Conservation (phyloP, 305 asterid species). For the Striga hermonthica region DNA sequence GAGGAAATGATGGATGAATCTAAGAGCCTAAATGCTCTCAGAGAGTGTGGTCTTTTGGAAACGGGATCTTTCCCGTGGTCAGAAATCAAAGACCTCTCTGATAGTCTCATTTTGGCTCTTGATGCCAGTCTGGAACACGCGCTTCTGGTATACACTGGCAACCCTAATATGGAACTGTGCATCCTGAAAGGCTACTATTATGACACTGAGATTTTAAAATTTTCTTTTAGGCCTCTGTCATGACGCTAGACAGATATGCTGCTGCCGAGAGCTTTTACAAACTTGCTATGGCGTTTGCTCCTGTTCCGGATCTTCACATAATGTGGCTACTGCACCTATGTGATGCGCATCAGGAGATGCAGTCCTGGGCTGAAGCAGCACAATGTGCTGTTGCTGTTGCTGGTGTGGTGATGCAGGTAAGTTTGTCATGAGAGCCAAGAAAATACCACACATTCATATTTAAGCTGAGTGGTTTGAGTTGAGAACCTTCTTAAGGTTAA, state of each 20-base stretch:
- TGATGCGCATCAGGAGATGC: constrained; percentile 99
- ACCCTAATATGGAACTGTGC: constrained; percentile 18
- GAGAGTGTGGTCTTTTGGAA: constrained; percentile 79
- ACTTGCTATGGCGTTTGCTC: constrained; percentile 98
- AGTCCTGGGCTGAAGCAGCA: constrained; percentile 99
- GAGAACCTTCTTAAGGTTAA: background rate
- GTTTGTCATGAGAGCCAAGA: constrained; percentile 19
- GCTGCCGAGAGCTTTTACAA: constrained; percentile 98
- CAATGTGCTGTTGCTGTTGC: constrained; percentile 99
- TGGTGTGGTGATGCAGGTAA: constrained; percentile 98
- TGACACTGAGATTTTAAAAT: constrained; percentile 15
- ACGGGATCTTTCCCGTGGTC: constrained; percentile 82
- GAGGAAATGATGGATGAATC: constrained; percentile 86
- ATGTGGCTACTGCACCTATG: constrained; percentile 98
- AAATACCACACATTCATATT: constrained; percentile 18
- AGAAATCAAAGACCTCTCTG: constrained; percentile 72
- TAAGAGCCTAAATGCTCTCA: constrained; percentile 49
- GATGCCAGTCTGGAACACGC: constrained; percentile 99
- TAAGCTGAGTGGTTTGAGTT: background rate
- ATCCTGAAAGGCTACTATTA: constrained; percentile 17
- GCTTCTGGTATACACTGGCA: constrained; percentile 63
- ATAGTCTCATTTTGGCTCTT: constrained; percentile 88
- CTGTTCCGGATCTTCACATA: constrained; percentile 98
- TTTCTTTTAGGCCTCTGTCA: constrained; percentile 71
- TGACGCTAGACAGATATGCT: constrained; percentile 88